These are phyloP conservation scores for Pichia scutulata DNA, from an alignment of 805 yeast genomes.

Conservation along the genomic window DNA sequence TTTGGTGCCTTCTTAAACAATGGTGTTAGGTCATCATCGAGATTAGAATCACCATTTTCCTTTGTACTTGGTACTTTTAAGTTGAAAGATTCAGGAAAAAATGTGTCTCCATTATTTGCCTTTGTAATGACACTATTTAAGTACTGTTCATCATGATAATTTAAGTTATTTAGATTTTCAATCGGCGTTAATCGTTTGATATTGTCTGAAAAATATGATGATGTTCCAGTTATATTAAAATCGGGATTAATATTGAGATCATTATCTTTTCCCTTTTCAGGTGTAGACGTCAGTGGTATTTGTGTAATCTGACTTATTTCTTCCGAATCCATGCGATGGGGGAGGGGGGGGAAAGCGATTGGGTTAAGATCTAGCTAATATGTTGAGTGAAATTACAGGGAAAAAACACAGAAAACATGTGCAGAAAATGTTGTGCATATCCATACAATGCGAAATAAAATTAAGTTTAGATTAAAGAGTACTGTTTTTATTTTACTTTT, in stretches of 20 bases:
- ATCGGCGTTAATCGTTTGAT: slow-evolving; percentile 10
- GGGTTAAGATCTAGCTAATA: too few relatives aligned
- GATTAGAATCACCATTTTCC: slow-evolving; percentile 6
- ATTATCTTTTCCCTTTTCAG: not conserved
- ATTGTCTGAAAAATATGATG: slow-evolving; percentile 6
- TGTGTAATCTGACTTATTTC: not conserved
- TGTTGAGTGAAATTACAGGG: too few relatives aligned
- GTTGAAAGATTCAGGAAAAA: slow-evolving; percentile 17
- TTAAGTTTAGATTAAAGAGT: too few relatives aligned
- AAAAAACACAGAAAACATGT: too few relatives aligned
- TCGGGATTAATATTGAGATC: too few relatives aligned
- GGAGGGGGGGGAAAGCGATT: too few relatives aligned
- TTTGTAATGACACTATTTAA: slow-evolving; percentile 20
- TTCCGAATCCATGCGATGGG: not conserved
- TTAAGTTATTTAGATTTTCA: slow-evolving; percentile 4
- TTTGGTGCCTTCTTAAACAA: not conserved
- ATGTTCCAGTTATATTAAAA: slow-evolving; percentile 1
- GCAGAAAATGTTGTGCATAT: too few relatives aligned
- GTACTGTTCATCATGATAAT: slow-evolving; percentile 6
- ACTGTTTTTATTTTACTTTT: too few relatives aligned
- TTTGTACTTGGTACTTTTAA: not conserved
- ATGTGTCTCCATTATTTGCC: slow-evolving; percentile 21
- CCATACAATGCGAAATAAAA: not conserved
- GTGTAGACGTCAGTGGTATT: not conserved
- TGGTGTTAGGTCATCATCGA: slow-evolving; percentile 15